A percentile compares a stretch with the other conserved stretches of the same genome.
Evolutionary conservation across 805 yeast genomes (phyloP).

Genomic region (Barnettozyma siamensis): DNA sequence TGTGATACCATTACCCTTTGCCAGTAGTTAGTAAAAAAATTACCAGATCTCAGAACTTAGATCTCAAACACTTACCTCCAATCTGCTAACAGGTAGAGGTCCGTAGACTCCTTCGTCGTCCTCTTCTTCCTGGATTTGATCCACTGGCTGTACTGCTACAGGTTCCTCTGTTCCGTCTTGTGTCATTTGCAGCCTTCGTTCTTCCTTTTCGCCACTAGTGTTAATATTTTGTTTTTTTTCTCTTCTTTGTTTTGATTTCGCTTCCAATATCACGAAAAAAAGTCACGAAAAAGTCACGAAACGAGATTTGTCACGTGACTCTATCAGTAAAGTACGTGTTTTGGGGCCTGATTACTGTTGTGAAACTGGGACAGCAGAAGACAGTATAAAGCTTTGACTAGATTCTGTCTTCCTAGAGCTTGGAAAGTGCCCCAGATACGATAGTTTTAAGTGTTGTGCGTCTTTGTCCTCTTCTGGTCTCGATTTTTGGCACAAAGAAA

Average conservation of each 20-base stretch:
- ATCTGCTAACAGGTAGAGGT: constrained; percentile 47
- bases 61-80: constrained; percentile 29
- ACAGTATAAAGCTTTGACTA: too few relatives aligned
- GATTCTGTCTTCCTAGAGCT: too few relatives aligned
- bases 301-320: constrained; percentile 4
- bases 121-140: constrained; percentile 26
- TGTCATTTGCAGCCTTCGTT: constrained; percentile 5
- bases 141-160: constrained; percentile 1
- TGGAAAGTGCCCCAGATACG: too few relatives aligned
- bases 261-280: not conserved
- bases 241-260: constrained; percentile 14
- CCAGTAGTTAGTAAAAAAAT: constrained; percentile 9
- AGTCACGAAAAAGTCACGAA: constrained; percentile 13
- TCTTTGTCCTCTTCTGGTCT: too few relatives aligned
- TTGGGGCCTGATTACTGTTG: too few relatives aligned
- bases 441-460: too few relatives aligned
- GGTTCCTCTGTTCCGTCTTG: constrained; percentile 10
- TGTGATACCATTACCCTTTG: constrained; percentile 77
- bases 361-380: too few relatives aligned
- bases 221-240: constrained; percentile 1
- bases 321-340: not conserved
- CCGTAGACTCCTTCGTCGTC: constrained; percentile 54
- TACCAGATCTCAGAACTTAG: too few relatives aligned
- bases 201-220: constrained; percentile 1
- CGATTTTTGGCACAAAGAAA: too few relatives aligned